Evolutionary conservation across 2,329 filamentous ascomycete species (phyloP).

Genomic region (Mycocentrospora acerina): DNA sequence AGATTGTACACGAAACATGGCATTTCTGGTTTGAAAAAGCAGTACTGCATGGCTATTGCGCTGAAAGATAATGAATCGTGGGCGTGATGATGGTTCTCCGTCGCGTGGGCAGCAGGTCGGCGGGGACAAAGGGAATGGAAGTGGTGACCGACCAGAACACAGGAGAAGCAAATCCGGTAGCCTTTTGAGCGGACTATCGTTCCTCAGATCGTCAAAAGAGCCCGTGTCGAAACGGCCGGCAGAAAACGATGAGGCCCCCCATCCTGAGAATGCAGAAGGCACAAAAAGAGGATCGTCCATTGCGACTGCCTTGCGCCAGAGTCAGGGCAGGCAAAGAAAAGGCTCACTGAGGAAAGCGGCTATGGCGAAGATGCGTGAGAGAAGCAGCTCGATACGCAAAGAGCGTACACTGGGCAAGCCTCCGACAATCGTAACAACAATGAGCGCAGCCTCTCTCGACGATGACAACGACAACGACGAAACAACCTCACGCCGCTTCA

Average conservation of each 20-base stretch:
- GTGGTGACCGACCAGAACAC: constrained; percentile 27
- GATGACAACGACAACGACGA: constrained; percentile 16
- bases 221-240: constrained; percentile 36
- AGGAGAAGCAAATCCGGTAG: constrained; percentile 62
- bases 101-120: neutral
- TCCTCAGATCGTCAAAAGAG: constrained; percentile 55
- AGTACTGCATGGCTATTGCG: constrained; percentile 15
- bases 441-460: constrained; percentile 16
- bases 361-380: constrained; percentile 59
- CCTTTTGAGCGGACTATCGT: constrained; percentile 69
- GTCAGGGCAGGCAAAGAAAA: constrained; percentile 65
- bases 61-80: constrained; percentile 28
- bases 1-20: constrained; percentile 19
- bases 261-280: constrained; percentile 30
- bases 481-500: constrained; percentile 33
- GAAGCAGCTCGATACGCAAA: constrained; percentile 30
- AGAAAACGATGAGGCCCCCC: constrained; percentile 19
- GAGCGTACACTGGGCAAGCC: constrained; percentile 15
- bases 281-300: constrained; percentile 23
- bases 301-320: constrained; percentile 48
- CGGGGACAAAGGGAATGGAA: neutral
- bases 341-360: constrained; percentile 88
- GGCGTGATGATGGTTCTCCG: neutral
- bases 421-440: constrained; percentile 17
- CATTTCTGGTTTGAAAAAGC: constrained; percentile 10